A percentile compares a stretch with the other conserved stretches of the same genome.
These are phyloP conservation scores for Plectosphaerella plurivora DNA, from an alignment of 2,329 filamentous ascomycete species.

Conservation along the genomic window DNA sequence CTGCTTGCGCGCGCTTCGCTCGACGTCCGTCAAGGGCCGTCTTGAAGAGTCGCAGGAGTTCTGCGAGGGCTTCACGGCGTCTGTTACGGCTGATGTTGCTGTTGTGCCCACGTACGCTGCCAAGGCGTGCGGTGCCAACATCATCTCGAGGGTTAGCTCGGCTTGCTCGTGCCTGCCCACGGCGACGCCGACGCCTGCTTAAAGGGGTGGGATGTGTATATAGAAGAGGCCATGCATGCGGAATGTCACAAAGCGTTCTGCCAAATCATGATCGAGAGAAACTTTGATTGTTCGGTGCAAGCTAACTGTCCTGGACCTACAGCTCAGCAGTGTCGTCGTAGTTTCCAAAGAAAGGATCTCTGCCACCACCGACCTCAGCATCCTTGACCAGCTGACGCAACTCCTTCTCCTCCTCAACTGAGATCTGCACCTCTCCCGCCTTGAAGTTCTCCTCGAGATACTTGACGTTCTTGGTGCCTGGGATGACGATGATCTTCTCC, in stretches of 20 bases:
- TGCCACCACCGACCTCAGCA: no score
- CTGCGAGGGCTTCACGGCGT: slow-evolving; percentile 14
- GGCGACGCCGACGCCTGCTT: slow-evolving; percentile 3
- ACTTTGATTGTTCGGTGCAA: no score
- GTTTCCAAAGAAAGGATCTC: no score
- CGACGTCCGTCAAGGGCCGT: slow-evolving; percentile 9
- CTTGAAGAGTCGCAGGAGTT: slow-evolving; percentile 15
- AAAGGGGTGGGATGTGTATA: not conserved
- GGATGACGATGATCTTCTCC: slow-evolving; percentile 56
- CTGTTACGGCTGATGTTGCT: slow-evolving; percentile 11
- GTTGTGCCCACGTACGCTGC: slow-evolving; percentile 14
- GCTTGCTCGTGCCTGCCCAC: slow-evolving; percentile 18
- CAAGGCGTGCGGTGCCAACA: slow-evolving; percentile 13
- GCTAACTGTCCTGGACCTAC: no score
- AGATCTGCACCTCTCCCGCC: slow-evolving; percentile 9
- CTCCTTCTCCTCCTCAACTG: no score
- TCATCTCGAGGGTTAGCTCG: slow-evolving; percentile 15
- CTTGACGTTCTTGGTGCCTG: slow-evolving; percentile 41
- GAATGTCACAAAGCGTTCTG: no score
- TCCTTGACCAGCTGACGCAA: no score
- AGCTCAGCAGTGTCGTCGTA: no score
- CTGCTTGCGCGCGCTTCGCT: slow-evolving; percentile 15
- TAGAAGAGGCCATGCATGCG: no score
- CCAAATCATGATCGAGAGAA: no score
- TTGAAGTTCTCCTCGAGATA: slow-evolving; percentile 42